Evolutionary conservation across 75 land plant genomes (phyloP), one percentile per base, ranked within the genome.

Genomic region (Sequoiadendron giganteum): DNA sequence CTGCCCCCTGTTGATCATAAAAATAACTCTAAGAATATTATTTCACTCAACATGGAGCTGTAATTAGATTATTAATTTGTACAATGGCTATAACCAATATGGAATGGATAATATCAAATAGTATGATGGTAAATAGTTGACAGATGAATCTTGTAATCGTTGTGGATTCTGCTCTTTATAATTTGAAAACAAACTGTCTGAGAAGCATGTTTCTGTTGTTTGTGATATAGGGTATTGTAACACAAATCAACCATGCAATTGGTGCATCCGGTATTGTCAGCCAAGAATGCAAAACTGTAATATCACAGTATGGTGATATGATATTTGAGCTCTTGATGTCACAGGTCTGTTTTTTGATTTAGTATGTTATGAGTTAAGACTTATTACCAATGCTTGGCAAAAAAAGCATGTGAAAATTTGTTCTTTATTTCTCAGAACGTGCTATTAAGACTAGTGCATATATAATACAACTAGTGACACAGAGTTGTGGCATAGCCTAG

Each of bases 231-330:
- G 89, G 92, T 30, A 88, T 94, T 43, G 73, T 93, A 47, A 84
- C 94, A 48, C 88, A 93, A 83, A 86, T 94, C 90, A 94, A 94
- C 78, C 87, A 91, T 38, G 94, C 92, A 28, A 94, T 94, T 42
- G 95, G 94, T 54, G 95, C 95, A 47, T 89, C 92, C 10, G 94
- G 95, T 61, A 49, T 94, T 36, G 65, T 93, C 19, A 94, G 94
- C 39, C 80, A 81, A 84, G 94, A 93, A 87, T 94, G 95, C 73
- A 94, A 94, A 80, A 58, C 89, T 76, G 85, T 93, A 28, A 93
- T 94, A 56, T 70, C 73, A 43, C 86, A 94, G 39, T 94, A 94
- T 88, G 95, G 94, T 21, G 91, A 91, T 68, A 2, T 91, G 80
- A 93, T 94, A 58, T 75, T 91, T 80, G 94, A 93, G 55, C 40